Conservation (phyloP, 345 rosid genomes). For the Dipteronia dyeriana region DNA sequence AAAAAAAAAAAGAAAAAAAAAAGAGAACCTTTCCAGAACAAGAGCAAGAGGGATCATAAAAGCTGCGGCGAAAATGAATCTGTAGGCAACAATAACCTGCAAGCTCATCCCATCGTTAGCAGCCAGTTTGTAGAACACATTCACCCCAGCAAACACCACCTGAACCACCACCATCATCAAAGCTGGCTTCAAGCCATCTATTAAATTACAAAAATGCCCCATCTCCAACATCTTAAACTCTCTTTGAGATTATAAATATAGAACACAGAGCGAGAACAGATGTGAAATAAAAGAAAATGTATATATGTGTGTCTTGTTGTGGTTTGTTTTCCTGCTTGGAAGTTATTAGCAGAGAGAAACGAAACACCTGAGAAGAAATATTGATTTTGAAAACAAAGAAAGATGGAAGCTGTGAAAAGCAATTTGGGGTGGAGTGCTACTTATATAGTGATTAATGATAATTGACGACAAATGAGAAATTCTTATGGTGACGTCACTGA, state of each 20-base stretch:
- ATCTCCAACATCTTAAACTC: neutral
- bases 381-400: no score
- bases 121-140: neutral
- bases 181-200: neutral
- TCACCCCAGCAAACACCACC: constrained; percentile 17
- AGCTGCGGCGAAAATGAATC: constrained; percentile 32
- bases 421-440: no score
- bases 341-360: no score
- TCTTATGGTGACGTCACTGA: no score
- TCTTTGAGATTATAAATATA: neutral
- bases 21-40: constrained; percentile 27
- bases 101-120: constrained; percentile 32
- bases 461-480: no score
- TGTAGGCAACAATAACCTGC: constrained; percentile 28
- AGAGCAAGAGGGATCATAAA: constrained; percentile 34
- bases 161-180: constrained; percentile 31
- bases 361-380: no score
- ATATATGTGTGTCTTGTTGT: no score
- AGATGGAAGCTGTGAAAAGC: no score
- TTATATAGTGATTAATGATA: no score
- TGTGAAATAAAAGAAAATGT: no score
- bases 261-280: neutral
- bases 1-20: neutral
- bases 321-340: no score
- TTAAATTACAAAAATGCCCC: neutral